A percentile compares a stretch with the other conserved stretches of the same genome.
phyloP scores from a whole-genome alignment of 495 filamentous ascomycete genomes.

The Tuber calosporum region DNA sequence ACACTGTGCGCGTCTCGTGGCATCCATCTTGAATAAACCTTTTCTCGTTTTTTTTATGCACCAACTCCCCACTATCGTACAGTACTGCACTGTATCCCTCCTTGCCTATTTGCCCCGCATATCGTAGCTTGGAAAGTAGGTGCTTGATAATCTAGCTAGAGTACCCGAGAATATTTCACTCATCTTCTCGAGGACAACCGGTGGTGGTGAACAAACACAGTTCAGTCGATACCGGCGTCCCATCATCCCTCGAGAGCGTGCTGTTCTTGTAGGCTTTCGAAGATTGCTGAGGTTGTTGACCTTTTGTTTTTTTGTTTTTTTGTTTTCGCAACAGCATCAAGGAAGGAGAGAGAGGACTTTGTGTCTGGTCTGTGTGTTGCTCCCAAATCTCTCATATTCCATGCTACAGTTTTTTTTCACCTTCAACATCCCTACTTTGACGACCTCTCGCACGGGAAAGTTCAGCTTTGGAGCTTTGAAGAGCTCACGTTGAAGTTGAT shows the following conservation, averaged over 20 bases:
- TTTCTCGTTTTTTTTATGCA: constrained; percentile 20
- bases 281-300: constrained; percentile 19
- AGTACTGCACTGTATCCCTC: constrained; percentile 17
- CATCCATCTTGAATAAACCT: constrained; percentile 23
- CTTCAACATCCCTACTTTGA: background rate
- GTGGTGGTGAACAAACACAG: constrained; percentile 20
- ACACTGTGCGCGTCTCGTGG: constrained; percentile 22
- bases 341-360: background rate
- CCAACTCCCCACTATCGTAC: background rate
- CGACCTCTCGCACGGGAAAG: constrained; percentile 11
- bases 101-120: constrained; percentile 23
- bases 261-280: constrained; percentile 12
- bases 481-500: background rate
- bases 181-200: constrained; percentile 30
- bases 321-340: background rate
- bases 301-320: constrained; percentile 8
- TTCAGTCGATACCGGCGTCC: constrained; percentile 17
- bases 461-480: constrained; percentile 22
- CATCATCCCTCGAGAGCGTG: constrained; percentile 11
- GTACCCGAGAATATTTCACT: constrained; percentile 38
- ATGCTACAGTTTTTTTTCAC: constrained; percentile 14
- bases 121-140: constrained; percentile 14
- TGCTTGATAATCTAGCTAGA: constrained; percentile 37
- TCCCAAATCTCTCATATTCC: constrained; percentile 11
- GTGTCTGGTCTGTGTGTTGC: constrained; percentile 10